Conservation (phyloP, 192 early-diverging fungal species). For the Piromyces finnis region DNA sequence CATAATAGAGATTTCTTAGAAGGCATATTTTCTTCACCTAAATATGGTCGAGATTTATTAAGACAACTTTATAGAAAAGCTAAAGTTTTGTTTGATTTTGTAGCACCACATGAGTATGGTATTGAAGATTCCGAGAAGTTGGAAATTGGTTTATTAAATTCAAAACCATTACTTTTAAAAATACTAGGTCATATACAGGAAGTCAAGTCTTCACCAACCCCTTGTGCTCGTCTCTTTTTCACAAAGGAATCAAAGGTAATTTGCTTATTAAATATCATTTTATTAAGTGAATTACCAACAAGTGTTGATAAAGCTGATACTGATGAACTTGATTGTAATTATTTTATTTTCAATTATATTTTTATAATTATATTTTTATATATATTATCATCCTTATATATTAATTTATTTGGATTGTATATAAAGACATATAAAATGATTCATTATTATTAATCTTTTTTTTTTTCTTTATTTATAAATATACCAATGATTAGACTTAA, state of each 20-base stretch:
- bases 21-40: constrained; percentile 14
- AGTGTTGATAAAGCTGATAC: constrained; percentile 27
- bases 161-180: constrained; percentile 54
- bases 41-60: constrained; percentile 20
- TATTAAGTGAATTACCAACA: constrained; percentile 66
- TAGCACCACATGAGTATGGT: constrained; percentile 86
- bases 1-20: constrained; percentile 82
- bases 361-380: too few relatives aligned
- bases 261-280: constrained; percentile 77
- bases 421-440: too few relatives aligned
- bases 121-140: constrained; percentile 63
- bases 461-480: too few relatives aligned
- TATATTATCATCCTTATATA: too few relatives aligned
- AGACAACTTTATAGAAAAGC: constrained; percentile 60
- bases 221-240: constrained; percentile 73
- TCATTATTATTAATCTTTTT: too few relatives aligned
- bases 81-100: constrained; percentile 80
- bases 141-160: constrained; percentile 66
- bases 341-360: background rate
- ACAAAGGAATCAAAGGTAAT: constrained; percentile 92
- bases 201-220: constrained; percentile 21
- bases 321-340: constrained; percentile 81
- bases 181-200: constrained; percentile 58
- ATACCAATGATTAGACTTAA: constrained; percentile 39
- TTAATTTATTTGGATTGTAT: too few relatives aligned